Conservation (phyloP, 768 basidiomycete species). For the Termitomyces sp. region DNA sequence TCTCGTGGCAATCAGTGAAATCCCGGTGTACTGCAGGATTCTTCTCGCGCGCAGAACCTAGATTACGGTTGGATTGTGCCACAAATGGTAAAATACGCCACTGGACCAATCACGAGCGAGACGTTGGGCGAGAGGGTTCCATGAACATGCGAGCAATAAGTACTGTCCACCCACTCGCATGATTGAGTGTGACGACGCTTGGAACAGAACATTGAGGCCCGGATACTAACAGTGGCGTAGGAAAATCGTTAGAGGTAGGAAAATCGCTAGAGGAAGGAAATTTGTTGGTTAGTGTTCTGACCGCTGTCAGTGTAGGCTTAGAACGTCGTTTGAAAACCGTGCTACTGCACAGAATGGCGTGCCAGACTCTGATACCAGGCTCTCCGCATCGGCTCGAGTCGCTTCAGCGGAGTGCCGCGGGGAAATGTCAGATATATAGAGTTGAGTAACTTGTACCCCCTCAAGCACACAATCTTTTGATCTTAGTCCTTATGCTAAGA, state of each 20-base stretch:
- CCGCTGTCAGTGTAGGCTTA: no score
- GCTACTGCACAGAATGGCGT: neutral
- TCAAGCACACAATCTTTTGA: neutral
- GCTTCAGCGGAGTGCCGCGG: neutral
- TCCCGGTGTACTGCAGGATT: neutral
- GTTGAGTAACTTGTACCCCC: no score
- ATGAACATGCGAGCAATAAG: neutral
- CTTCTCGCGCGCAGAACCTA: neutral
- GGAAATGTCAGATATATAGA: neutral
- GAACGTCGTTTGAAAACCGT: neutral
- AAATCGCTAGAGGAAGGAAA: neutral
- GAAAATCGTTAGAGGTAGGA: no score
- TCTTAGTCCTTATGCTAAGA: neutral
- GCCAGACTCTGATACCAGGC: neutral
- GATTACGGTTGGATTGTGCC: neutral
- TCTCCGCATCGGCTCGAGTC: neutral
- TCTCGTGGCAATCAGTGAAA: neutral
- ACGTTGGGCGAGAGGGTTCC: neutral
- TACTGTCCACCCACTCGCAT: neutral
- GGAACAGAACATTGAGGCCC: neutral
- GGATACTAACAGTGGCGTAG: neutral
- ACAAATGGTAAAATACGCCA: neutral
- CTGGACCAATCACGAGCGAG: constrained; percentile 3
- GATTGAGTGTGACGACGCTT: neutral
- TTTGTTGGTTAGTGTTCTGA: neutral